phyloP scores from a whole-genome alignment of 1,284 basidiomycete species.

The Hemileia vastatrix region DNA sequence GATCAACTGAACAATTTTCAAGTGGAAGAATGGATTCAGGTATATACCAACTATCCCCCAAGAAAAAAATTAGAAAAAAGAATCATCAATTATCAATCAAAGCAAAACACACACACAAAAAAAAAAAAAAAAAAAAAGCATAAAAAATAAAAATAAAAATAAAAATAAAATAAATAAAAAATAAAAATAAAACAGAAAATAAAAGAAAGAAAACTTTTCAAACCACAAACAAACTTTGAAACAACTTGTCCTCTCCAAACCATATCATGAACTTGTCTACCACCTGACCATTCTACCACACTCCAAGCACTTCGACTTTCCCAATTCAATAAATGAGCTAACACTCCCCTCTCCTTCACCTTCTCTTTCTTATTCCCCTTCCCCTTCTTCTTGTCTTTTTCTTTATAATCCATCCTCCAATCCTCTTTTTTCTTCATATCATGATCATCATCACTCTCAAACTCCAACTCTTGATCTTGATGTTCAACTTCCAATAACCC shows the following conservation, averaged over 20 bases:
- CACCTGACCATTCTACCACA: neutral
- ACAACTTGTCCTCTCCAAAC: neutral
- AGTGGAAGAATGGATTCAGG: neutral
- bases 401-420: no score
- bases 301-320: neutral
- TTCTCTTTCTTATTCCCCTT: no score
- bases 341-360: neutral
- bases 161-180: neutral
- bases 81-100: no score
- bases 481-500: neutral
- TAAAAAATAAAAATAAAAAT: neutral
- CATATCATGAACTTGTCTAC: neutral
- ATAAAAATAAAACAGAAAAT: neutral
- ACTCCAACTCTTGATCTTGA: no score
- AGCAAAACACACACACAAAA: neutral
- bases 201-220: no score
- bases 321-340: neutral
- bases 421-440: no score
- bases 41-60: neutral
- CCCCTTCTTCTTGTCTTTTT: no score
- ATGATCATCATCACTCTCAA: no score
- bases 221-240: conserved; percentile 1
- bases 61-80: no score
- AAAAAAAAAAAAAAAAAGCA: neutral
- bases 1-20: neutral